A percentile compares a stretch with the other conserved stretches of the same genome.
Evolutionary conservation across 768 basidiomycete species (phyloP).

Genomic region (Hortiboletus campestris): DNA sequence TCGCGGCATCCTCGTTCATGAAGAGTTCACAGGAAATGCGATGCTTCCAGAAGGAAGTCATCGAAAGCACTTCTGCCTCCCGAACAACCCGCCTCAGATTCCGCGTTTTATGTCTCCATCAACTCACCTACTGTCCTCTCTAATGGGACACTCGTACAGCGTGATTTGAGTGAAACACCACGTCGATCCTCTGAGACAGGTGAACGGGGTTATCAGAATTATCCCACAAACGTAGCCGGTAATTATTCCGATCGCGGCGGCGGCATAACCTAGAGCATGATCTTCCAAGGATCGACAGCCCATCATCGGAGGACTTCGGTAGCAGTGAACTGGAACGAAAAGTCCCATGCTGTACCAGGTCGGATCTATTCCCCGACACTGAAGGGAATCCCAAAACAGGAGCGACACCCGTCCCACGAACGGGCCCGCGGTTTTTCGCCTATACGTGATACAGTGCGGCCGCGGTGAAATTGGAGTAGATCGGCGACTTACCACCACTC

Average conservation of each 20-base stretch:
- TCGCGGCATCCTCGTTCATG: neutral
- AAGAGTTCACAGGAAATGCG: neutral
- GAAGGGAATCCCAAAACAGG: constrained; percentile 2
- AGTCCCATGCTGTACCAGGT: constrained; percentile 4
- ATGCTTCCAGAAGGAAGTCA: neutral
- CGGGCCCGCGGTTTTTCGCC: constrained; percentile 1
- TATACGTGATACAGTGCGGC: neutral
- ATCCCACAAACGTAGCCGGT: neutral
- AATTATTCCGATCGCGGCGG: constrained; percentile 3
- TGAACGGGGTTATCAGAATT: neutral
- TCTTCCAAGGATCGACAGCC: constrained; percentile 13
- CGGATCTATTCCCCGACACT: neutral
- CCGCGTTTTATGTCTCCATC: no score
- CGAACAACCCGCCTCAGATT: no score
- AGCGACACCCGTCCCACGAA: constrained; percentile 10
- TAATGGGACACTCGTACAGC: neutral
- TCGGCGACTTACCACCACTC: constrained; percentile 4
- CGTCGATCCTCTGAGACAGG: neutral
- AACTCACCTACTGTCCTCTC: neutral
- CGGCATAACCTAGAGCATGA: neutral
- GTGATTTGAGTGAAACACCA: neutral
- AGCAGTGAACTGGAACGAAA: neutral
- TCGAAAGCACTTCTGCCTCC: neutral
- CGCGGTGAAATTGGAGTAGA: neutral
- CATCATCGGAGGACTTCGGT: neutral